phyloP scores from a whole-genome alignment of 2,329 filamentous ascomycete genomes.

The Xylariaceae sp. region DNA sequence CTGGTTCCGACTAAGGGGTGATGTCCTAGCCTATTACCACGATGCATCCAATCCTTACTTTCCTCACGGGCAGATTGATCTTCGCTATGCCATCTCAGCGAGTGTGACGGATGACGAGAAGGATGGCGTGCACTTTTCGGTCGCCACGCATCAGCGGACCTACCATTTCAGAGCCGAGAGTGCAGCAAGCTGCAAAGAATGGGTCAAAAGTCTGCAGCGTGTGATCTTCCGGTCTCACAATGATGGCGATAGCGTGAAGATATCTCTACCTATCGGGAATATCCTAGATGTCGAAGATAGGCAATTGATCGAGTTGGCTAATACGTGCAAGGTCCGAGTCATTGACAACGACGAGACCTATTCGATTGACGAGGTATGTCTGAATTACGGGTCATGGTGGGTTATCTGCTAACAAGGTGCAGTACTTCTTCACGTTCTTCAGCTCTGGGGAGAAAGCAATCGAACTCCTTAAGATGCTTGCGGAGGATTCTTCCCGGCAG shows the following conservation, averaged over 20 bases:
- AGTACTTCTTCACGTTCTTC: slow-evolving; percentile 98
- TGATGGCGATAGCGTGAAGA: slow-evolving; percentile 94
- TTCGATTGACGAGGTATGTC: slow-evolving; percentile 77
- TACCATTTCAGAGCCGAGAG: slow-evolving; percentile 91
- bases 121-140: slow-evolving; percentile 69
- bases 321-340: slow-evolving; percentile 89
- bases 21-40: slow-evolving; percentile 84
- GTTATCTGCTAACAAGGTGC: slow-evolving; percentile 23
- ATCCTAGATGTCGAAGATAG: slow-evolving; percentile 90
- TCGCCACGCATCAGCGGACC: slow-evolving; percentile 75
- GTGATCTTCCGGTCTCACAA: slow-evolving; percentile 96
- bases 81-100: slow-evolving; percentile 88
- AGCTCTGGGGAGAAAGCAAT: slow-evolving; percentile 78
- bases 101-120: slow-evolving; percentile 70
- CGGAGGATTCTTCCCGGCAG: slow-evolving; percentile 57
- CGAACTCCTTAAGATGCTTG: slow-evolving; percentile 66
- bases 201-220: slow-evolving; percentile 89
- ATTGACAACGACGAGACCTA: slow-evolving; percentile 92
- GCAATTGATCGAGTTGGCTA: slow-evolving; percentile 82
- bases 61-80: slow-evolving; percentile 82
- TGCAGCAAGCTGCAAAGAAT: slow-evolving; percentile 82
- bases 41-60: slow-evolving; percentile 86
- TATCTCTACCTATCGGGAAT: slow-evolving; percentile 81
- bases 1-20: slow-evolving; percentile 89
- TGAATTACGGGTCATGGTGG: neutral